Percentiles rank a stretch among this genome's conserved stretches.
Conservation (phyloP, 371 early-diverging fungal species). For the Mortierella sp. region DNA sequence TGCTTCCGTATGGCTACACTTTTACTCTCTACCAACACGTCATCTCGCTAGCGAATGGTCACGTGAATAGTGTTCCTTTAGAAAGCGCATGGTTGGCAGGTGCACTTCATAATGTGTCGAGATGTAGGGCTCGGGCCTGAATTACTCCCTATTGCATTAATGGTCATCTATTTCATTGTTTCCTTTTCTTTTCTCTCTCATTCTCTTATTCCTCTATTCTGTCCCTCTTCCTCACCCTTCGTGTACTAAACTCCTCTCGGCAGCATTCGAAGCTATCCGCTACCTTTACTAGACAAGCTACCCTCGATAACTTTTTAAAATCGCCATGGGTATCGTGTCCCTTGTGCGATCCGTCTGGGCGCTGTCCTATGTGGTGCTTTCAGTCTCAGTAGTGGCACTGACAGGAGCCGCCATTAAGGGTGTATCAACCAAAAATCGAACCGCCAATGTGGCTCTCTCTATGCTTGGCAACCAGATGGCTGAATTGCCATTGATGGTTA, state of each 20-base stretch:
- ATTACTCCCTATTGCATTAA: too few relatives aligned
- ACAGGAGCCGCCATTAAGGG: constrained; percentile 28
- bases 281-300: background rate
- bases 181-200: too few relatives aligned
- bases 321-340: constrained; percentile 12
- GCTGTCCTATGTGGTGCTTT: constrained; percentile 26
- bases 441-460: constrained; percentile 25
- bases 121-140: too few relatives aligned
- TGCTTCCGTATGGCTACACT: too few relatives aligned
- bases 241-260: background rate
- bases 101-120: too few relatives aligned
- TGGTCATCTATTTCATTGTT: too few relatives aligned
- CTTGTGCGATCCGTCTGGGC: constrained; percentile 33
- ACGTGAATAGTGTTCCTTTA: too few relatives aligned
- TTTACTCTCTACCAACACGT: too few relatives aligned
- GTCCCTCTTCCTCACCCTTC: too few relatives aligned
- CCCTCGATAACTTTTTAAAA: background rate
- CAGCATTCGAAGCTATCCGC: background rate
- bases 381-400: constrained; percentile 15
- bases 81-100: too few relatives aligned
- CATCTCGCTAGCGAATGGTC: too few relatives aligned
- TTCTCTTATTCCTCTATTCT: too few relatives aligned
- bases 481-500: constrained; percentile 32
- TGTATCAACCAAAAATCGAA: constrained; percentile 19
- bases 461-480: constrained; percentile 29